Evolutionary conservation across 306 rosid genomes (phyloP).

Genomic region (Cotoneaster glaucophyllus): DNA sequence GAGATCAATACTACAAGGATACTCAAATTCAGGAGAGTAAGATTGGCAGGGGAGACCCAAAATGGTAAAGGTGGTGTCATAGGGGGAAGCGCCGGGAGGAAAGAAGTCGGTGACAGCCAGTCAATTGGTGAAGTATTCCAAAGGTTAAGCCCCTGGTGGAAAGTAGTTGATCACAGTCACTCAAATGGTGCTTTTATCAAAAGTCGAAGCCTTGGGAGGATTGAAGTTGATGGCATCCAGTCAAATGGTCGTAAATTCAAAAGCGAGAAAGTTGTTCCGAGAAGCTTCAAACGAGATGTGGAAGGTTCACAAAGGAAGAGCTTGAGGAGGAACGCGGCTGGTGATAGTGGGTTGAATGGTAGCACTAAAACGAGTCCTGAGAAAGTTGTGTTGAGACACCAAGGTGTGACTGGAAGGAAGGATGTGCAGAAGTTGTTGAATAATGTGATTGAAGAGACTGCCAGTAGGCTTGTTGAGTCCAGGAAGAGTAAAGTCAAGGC

Average conservation of each 20-base stretch:
- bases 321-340: slow-evolving; percentile 27
- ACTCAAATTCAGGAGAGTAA: slow-evolving; percentile 62
- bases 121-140: slow-evolving; percentile 9
- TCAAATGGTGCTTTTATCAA: slow-evolving; percentile 15
- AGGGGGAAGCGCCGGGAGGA: slow-evolving; percentile 17
- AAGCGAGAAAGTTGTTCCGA: slow-evolving; percentile 27
- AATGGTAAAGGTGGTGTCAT: slow-evolving; percentile 18
- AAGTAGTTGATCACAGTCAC: slow-evolving; percentile 29
- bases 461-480: slow-evolving; percentile 62
- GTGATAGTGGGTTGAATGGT: slow-evolving; percentile 25
- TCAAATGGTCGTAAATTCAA: slow-evolving; percentile 22
- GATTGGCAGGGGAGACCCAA: slow-evolving; percentile 26
- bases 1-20: slow-evolving; percentile 46
- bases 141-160: slow-evolving; percentile 18
- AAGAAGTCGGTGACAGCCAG: slow-evolving; percentile 30
- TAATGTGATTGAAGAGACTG: slow-evolving; percentile 92
- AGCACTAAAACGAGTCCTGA: slow-evolving; percentile 31
- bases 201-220: slow-evolving; percentile 20
- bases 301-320: slow-evolving; percentile 36
- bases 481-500: slow-evolving; percentile 91
- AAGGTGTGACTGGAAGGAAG: slow-evolving; percentile 43
- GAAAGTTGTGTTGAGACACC: slow-evolving; percentile 67
- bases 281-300: slow-evolving; percentile 19
- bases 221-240: slow-evolving; percentile 31
- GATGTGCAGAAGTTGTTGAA: slow-evolving; percentile 49